Conservation (phyloP, 2,329 filamentous ascomycete species). For the Hymenoscyphus fraxineus region DNA sequence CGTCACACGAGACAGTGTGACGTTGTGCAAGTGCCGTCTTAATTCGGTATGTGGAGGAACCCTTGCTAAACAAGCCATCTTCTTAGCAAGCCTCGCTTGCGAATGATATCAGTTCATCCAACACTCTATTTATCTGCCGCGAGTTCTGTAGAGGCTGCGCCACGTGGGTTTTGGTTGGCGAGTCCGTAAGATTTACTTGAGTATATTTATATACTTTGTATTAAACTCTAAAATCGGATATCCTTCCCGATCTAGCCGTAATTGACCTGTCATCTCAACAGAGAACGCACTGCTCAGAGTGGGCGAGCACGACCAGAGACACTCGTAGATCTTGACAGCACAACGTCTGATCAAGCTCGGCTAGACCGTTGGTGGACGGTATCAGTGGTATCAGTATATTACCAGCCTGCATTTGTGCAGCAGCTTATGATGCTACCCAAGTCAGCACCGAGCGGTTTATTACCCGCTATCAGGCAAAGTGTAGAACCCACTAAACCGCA, state of each 20-base stretch:
- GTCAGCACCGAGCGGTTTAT: neutral
- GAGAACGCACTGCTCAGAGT: neutral
- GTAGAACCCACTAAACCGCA: neutral
- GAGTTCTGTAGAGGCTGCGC: neutral
- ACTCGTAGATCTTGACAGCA: neutral
- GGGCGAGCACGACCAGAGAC: neutral
- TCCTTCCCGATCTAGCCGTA: neutral
- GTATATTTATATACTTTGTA: neutral
- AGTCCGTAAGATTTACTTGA: neutral
- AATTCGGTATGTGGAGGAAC: neutral
- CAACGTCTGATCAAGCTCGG: neutral
- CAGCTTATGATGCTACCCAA: neutral
- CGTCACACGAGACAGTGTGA: neutral
- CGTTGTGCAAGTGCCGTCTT: neutral
- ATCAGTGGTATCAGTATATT: neutral
- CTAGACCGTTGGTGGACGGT: neutral
- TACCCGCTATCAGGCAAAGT: constrained; percentile 3
- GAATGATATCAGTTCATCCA: neutral
- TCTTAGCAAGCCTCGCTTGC: neutral
- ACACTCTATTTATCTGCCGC: neutral
- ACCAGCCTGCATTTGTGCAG: neutral
- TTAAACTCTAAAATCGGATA: neutral
- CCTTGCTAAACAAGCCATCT: neutral
- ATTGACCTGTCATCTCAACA: neutral
- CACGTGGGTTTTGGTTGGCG: neutral